Evolutionary conservation across 1,139 yeast genomes (phyloP), one percentile per base, ranked within the genome.

Genomic region (Lizanozyma gosingica): DNA sequence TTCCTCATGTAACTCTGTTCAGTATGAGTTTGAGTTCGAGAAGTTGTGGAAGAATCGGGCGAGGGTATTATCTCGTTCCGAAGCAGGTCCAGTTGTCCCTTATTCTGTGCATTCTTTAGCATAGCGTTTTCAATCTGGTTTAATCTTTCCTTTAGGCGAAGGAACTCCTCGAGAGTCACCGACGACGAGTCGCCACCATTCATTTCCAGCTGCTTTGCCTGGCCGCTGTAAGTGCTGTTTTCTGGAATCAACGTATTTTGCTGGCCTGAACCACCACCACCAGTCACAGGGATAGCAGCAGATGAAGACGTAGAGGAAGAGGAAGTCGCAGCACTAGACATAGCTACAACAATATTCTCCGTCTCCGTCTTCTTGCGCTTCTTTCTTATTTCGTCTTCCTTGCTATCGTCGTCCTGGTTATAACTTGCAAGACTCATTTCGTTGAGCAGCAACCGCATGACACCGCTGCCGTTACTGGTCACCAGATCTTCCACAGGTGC

Each of bases 311-410:
- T 22, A 22, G 9, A 6, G 11, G 9, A 6, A 22, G 9, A 6
- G 11, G 9, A 6, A 22, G 29, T 22, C 6, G 29, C 29, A 22
- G 29, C 29, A 22, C 29, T 22, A n/a, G n/a, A n/a, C n/a, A n/a
- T n/a, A n/a, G n/a, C n/a, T n/a, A n/a, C n/a, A n/a, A n/a, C 36
- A 48, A 36, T 4, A 35, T 22, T 15, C 33, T 37, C n/a, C 48
- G 36, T 35, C 9, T 22, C 29, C 11, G 29, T 22, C 11, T 11
- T 22, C 29, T 54, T 55, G 27, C 51, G 46, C 35, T 54, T 53
- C 17, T 56, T 40, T 16, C 41, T 41, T 15, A 43, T 38, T 33
- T 53, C 43, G 40, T 55, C 56, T 33, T 50, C 51, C 32, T 49
- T 48, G 3, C 54, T 53, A 22, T 40, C 41, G 6, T 17, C 17